Base-by-base conservation (phyloP, 805 yeast species). In the Candida pseudoglaebosa region DNA sequence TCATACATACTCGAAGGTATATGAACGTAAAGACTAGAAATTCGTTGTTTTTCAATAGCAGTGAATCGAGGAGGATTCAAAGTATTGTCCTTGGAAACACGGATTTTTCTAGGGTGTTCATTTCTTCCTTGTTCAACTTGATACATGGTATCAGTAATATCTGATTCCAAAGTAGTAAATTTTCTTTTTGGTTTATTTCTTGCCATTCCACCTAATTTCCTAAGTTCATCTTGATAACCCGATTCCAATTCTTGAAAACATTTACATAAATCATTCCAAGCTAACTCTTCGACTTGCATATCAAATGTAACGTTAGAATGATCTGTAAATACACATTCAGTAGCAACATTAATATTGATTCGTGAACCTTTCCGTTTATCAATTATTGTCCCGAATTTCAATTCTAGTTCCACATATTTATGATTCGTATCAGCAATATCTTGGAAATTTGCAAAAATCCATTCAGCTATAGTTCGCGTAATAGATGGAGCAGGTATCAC, bases 401-500 rank as follows among this genome's bases (percentile, higher is more conserved):
- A 66, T 61, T 85, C 95, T 49, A 85, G 61, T 64, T 85, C 95
- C 20, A 84, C 69, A 44, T 54, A 50, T 50, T 67, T 75, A 16
- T 80, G 69, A 50, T 71, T 73, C 29, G 75, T 76, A 16, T 64
- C 65, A 28, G 78, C 75, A 28, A 86, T 73, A 24, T 85, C 85
- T 32, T 72, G 71, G 34, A 88, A 70, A 45, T 85, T 82, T 14
- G 95, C 89, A 69, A 84, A 89, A 6, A 90, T 72, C 97, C 97
- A 90, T 49, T 83, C 87, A 16, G 93, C 84, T 5, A 90, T 78
- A 24, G 85, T 78, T 53, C 90, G 77, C 4, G 90, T 84, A 42
- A 86, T 68, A 50, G 87, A 91, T 52, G 87, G 88, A 34, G 85
- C 76, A 1, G 93, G 93, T 32, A 80, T 80, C 1, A 84, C 72